Base-by-base conservation (phyloP, 148 eudicot species). In the Tetragonia tetragonoides region DNA sequence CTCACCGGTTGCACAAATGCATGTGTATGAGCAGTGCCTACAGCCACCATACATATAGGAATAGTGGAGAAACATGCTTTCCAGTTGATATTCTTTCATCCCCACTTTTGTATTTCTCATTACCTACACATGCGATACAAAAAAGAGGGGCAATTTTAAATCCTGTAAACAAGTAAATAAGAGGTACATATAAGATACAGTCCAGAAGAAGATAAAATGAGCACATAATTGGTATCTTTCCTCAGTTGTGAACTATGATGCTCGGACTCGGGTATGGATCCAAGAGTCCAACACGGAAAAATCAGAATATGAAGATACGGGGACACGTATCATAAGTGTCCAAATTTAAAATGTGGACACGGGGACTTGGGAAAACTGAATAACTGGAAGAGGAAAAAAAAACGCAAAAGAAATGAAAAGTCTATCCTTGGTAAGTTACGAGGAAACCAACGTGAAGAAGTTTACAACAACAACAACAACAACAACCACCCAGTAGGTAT, bases 21-120 rank as follows among this genome's bases (percentile, higher is more conserved):
- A 95, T n/a, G 98, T 95, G 89, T 95, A 95, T 49, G 98, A 95
- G 77, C 97, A 95, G 80, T 95, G 94, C 85, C 98, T 87, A 85
- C 97, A 90, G 74, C 98, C 94, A 74, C 98, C 98, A 80, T 92
- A 92, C 92, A 95, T 89, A 77, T 92, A 92, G 47, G 91, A 84
- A 84, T 92, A 94, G 81, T 92, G 95, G 79, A 92, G 95, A 86
- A 94, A 95, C 85, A 91, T 83, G 87, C 98, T 95, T 82, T 95
- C 98, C 83, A 92, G 39, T 84, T 95, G 98, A 80, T 92, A 95
- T 84, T 95, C 98, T 81, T 95, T 95, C 96, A 92, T 95, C 64
- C 93, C 98, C 44, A 81, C 88, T 83, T 81, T 91, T 75, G 89
- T 78, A 76, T 87, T 87, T 77, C 90, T 90, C 98, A 95, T 92